Conservation (phyloP, 2,329 filamentous ascomycete genomes). For the Monilinia fructigena region DNA sequence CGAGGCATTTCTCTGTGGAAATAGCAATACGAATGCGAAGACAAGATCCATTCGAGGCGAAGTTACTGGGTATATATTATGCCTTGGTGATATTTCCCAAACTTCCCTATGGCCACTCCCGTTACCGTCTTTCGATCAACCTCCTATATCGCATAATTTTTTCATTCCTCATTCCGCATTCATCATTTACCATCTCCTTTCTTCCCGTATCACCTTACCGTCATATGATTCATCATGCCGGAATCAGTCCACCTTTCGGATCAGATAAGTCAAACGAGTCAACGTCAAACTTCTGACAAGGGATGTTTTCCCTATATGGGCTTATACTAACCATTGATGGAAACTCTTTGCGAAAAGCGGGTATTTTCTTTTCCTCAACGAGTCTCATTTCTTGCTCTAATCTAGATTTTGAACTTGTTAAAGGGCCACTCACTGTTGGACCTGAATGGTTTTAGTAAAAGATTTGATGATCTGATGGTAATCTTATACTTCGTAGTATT, state of each 20-base stretch:
- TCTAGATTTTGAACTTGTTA: neutral
- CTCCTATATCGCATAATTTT: too few relatives aligned
- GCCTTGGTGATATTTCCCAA: too few relatives aligned
- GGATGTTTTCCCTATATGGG: neutral
- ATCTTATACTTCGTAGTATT: too few relatives aligned
- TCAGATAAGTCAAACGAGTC: slow-evolving; percentile 8
- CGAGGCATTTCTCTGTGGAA: neutral
- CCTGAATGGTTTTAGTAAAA: neutral
- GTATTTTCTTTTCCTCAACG: neutral
- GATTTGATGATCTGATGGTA: too few relatives aligned
- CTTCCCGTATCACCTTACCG: neutral
- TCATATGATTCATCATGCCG: neutral
- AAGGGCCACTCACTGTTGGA: too few relatives aligned
- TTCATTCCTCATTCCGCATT: neutral
- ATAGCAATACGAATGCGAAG: slow-evolving; percentile 1
- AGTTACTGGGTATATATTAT: too few relatives aligned
- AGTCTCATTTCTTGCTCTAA: too few relatives aligned
- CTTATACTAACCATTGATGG: too few relatives aligned
- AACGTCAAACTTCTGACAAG: too few relatives aligned
- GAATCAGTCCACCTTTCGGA: neutral
- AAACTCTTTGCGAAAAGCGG: neutral
- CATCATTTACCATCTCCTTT: neutral
- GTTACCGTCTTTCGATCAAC: too few relatives aligned
- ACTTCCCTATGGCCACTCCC: too few relatives aligned
- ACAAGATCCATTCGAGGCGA: too few relatives aligned